These are phyloP conservation scores for Jacaranda mimosifolia DNA, from an alignment of 257 asterid genomes.

Conservation along the genomic window DNA sequence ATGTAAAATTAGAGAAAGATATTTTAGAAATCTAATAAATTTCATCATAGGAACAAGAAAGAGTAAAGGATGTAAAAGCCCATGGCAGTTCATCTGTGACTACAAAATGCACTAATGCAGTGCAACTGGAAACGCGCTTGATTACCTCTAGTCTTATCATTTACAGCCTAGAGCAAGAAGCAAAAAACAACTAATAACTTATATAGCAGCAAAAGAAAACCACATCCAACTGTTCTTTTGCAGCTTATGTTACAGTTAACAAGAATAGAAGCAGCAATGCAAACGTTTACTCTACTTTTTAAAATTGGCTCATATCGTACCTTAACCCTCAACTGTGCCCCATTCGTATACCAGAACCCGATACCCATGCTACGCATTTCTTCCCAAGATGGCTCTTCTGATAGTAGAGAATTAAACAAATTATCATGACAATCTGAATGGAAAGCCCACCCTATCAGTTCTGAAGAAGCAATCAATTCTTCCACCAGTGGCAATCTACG, in stretches of 20 bases:
- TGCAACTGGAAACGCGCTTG: conserved; percentile 13
- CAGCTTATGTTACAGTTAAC: conserved; percentile 29
- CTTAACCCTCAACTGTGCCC: conserved; percentile 75
- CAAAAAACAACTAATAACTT: conserved; percentile 22
- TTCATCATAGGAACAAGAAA: conserved; percentile 24
- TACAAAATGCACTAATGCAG: conserved; percentile 21
- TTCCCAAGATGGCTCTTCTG: conserved; percentile 90
- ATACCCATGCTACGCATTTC: conserved; percentile 89
- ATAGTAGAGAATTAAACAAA: conserved; percentile 81
- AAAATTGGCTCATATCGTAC: conserved; percentile 55
- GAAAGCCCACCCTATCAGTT: conserved; percentile 87
- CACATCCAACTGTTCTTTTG: conserved; percentile 27
- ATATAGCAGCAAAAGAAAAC: conserved; percentile 25
- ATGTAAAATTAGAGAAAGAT: too few relatives aligned
- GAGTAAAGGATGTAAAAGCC: conserved; percentile 18
- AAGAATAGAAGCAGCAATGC: conserved; percentile 27
- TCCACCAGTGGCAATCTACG: conserved; percentile 62
- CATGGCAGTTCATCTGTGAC: conserved; percentile 1
- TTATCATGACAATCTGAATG: conserved; percentile 95
- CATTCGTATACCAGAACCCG: conserved; percentile 94
- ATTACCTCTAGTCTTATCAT: conserved; percentile 11
- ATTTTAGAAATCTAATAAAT: not conserved
- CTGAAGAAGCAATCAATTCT: conserved; percentile 73
- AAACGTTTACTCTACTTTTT: conserved; percentile 16
- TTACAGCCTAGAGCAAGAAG: conserved; percentile 28